Evolutionary conservation across 106 monocot species (phyloP), one percentile per base, ranked within the genome.

Genomic region (Acorus gramineus): DNA sequence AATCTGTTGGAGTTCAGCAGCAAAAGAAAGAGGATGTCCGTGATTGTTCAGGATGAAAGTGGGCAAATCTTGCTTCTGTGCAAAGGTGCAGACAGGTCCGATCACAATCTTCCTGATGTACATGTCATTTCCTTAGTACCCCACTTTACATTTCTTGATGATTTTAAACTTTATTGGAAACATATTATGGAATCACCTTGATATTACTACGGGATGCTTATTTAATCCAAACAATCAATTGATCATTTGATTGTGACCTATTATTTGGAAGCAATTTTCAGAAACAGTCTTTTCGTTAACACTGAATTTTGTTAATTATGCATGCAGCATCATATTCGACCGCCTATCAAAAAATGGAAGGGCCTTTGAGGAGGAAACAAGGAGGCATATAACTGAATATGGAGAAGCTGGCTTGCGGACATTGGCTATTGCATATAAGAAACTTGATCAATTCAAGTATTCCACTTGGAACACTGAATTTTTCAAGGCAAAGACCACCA

Each of bases 341-440:
- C 84, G 82, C 72, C 71, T 95, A 4, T 70, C 95, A 8, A 95
- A 90, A 71, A 86, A 81, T 69, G 95, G 95, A 70, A 87, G 80
- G 78, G 72, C 67, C 61, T 83, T 72, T 66, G 84, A 82, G 69
- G 69, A 66, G 44, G 82, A 84, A 9, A 95, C 90, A 43, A 70
- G 53, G 7, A 84, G 61, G 69, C 86, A 95, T 73, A 59, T 95
- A 49, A 90, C 78, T 78, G 95, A 90, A 59, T 90, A 90, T 69
- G 95, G 87, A 11, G 90, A 95, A 72, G 84, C 95, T 28, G 90
- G 95, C 14, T 62, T 95, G 74, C 74, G 90, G 61, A 95, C 90
- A 28, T 72, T 95, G 69, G 90, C 90, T 49, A 61, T 90, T 52
- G 76, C 90, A 46, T 95, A 90, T 69, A 90, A 76, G 63, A 84